Evolutionary conservation across 306 rosid species (phyloP), one percentile per base, ranked within the genome.

Genomic region (Cicer judaicum): DNA sequence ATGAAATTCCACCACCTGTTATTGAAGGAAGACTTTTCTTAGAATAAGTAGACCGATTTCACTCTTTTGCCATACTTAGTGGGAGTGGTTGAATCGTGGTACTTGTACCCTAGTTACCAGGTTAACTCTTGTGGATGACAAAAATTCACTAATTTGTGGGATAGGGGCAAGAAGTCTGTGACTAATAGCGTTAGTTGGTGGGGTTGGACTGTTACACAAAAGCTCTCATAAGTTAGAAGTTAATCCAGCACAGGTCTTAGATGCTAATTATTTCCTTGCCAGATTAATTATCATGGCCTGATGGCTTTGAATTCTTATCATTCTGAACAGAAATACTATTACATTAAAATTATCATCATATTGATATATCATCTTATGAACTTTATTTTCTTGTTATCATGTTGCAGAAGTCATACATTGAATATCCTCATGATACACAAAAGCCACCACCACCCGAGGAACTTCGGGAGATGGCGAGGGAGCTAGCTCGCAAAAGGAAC

Each of bases 401-500:
- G 14, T 65, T 62, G 1, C 83, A 88, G 96, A 84, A 62, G 54
- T 85, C 92, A 12, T 93, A 93, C 65, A 13, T 91, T 38, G 96
- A 86, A 21, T 91, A 89, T 81, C 98, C 98, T 5, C 86, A 86
- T 0, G 93, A 90, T 68, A 90, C 81, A 63, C 86, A 81, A 0
- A 86, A 88, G 85, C 98, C 97, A 48, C 97, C 90, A 0, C 84
- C 98, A 3, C 97, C 96, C 0, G 98, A 91, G 80, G 93, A 89
- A 80, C 79, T 91, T 43, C 64, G 96, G 81, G 93, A 91, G 87
- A 86, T 80, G 91, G 95, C 94, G 1, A 87, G 91, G 1, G 92
- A 90, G 78, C 75, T 87, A 60, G 91, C 95, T 49, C 88, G 90
- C 43, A 90, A 86, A 80, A 89, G 84, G 70, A 89, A 81, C 73